Base-by-base conservation (phyloP, 495 filamentous ascomycete genomes). In the Aspergillus homomorphus region DNA sequence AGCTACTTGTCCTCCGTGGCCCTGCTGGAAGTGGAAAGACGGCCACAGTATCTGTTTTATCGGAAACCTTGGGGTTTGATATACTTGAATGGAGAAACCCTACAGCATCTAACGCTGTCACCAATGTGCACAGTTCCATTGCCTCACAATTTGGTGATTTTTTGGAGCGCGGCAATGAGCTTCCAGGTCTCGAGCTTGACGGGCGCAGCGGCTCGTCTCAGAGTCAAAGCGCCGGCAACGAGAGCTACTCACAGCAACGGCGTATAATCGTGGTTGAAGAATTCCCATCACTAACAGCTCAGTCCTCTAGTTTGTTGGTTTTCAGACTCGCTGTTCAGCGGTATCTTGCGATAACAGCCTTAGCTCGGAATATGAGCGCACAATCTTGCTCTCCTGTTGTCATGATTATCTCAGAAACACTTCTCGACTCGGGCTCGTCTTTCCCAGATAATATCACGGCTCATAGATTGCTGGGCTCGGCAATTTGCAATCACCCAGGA, bases 21-120 rank as follows among this genome's bases (percentile, higher is more conserved):
- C 84, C 90, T n/a, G 92, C 95, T 19, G 95, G 95, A 12, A 86
- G 87, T 22, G 95, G 92, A 8, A 99, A 99, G 71, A 96, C 93
- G 1, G 89, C 91, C 8, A 93, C 93, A 0, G 66, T 98, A 22
- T 84, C 81, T 21, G 76, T 91, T 6, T 78, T 99, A 42, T 86
- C 92, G 2, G 80, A 84, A 54, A 81, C 84, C 15, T 69, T 97
- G 69, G 81, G 76, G 2, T 87, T 88, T 55, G 82, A 92, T 20
- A 71, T 97, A 12, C 70, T 90, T 22, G 95, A 99, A 73, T 99
- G 95, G 95, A 87, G 83, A 62, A 96, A 93, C 72, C 94, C 93
- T 0, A 57, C 71, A 9, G 84, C 79, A 1, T 79, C 82, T 0
- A 80, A 87, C 6, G 82, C 77, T 18, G 71, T 76, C 10, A 69